Base-by-base conservation (phyloP, 179 eudicot genomes). In the Amaranthus tricolor region DNA sequence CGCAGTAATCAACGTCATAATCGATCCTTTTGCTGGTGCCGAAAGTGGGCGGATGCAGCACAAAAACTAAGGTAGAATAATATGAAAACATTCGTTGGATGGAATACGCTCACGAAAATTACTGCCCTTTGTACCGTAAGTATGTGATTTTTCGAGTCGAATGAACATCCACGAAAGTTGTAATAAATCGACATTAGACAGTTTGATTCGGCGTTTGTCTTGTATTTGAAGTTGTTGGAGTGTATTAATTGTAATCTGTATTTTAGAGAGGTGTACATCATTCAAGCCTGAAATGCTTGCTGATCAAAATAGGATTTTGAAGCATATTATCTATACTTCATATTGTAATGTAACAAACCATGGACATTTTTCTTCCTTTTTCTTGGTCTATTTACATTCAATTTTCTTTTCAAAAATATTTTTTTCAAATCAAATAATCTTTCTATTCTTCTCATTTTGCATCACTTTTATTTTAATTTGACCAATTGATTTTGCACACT, bases 1-100 rank as follows among this genome's bases (percentile, higher is more conserved):
- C 54, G 89, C 97, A 74, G 99, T 92, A 47, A 93, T 95, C 67
- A 95, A 95, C 45, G 93, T 95, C 48, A 92, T 87, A 0, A 86
- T 95, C 14, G 97, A 95, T 83, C 99, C 97, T 19, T 95, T 76
- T 76, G 99, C 97, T 62, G 99, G 99, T 19, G 76, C 93, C 47
- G 97, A 95, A 79, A 95, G 99, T 74, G 97, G 97, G 66, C 85
- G 95, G 78, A 59, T 92, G 87, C 96, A 95, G 71, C 99, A 95
- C 89, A 95, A 90, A 83, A 95, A 95, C 84, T 90, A 84, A 90
- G 80, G 78, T 69, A 14, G 11, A 19, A 57, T 43, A 19, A 40
- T 31, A 17, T 13, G 40, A 59, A 31, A 58, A 14, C 67, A 11
- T 14, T 15, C 44, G 10, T 0, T 66, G 43, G 14, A 55, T 45